phyloP scores from a whole-genome alignment of 805 yeast genomes.

The Metschnikowia lochheadii region DNA sequence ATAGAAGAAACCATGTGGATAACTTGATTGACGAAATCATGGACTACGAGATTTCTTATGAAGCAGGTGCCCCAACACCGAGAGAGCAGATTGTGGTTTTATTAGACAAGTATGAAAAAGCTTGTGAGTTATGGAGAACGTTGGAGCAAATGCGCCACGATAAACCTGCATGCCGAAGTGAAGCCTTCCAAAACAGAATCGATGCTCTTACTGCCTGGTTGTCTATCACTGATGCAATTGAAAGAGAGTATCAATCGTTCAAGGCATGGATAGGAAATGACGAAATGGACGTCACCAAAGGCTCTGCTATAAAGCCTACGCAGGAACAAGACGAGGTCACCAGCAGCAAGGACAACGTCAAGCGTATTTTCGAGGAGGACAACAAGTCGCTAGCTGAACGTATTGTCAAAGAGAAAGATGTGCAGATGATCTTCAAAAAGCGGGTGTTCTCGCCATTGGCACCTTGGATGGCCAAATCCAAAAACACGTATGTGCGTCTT shows the following conservation, averaged over 20 bases:
- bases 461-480: slow-evolving; percentile 81
- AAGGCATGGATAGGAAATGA: slow-evolving; percentile 82
- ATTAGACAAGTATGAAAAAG: slow-evolving; percentile 57
- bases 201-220: slow-evolving; percentile 85
- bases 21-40: slow-evolving; percentile 64
- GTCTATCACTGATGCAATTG: slow-evolving; percentile 66
- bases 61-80: slow-evolving; percentile 27
- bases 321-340: slow-evolving; percentile 2
- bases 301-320: slow-evolving; percentile 14
- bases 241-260: slow-evolving; percentile 56
- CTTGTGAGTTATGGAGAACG: slow-evolving; percentile 77
- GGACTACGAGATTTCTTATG: slow-evolving; percentile 54
- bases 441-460: slow-evolving; percentile 65
- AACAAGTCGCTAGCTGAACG: slow-evolving; percentile 73
- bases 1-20: slow-evolving; percentile 69
- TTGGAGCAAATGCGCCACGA: slow-evolving; percentile 72
- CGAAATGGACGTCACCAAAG: slow-evolving; percentile 58
- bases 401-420: slow-evolving; percentile 74
- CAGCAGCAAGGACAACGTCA: slow-evolving; percentile 15
- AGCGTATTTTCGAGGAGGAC: slow-evolving; percentile 52
- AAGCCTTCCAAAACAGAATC: slow-evolving; percentile 59
- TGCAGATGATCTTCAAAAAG: slow-evolving; percentile 64
- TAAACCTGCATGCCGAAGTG: slow-evolving; percentile 64
- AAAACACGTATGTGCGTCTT: slow-evolving; percentile 61
- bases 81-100: slow-evolving; percentile 50